Percentiles rank a stretch among this genome's conserved stretches.
Conservation (phyloP, 306 rosid genomes). For the Citrullus mucosospermus region DNA sequence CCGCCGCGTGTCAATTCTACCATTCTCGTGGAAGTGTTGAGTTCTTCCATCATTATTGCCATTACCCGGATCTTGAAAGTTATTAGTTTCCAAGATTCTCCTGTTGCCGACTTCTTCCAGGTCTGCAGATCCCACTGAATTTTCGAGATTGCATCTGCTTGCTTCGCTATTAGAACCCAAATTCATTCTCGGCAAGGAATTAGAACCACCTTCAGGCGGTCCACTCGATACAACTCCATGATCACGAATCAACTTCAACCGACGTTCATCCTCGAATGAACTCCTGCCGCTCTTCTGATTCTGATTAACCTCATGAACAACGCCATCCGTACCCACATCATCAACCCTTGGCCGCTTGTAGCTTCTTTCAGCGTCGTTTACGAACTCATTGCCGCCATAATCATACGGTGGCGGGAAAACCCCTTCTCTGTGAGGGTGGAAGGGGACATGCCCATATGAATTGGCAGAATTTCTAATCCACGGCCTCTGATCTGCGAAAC, state of each 20-base stretch:
- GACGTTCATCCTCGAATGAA: constrained; percentile 46
- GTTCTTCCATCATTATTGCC: constrained; percentile 4
- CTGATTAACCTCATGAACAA: constrained; percentile 6
- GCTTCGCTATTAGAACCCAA: background rate
- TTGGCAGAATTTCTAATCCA: constrained; percentile 23
- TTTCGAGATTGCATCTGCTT: background rate
- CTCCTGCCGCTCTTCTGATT: background rate
- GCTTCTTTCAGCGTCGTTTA: constrained; percentile 32
- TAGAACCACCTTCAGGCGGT: constrained; percentile 6
- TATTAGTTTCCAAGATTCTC: background rate
- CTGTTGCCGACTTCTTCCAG: background rate
- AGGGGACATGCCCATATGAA: constrained; percentile 13
- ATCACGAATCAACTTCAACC: constrained; percentile 74
- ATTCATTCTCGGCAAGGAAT: background rate
- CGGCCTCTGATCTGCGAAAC: constrained; percentile 13
- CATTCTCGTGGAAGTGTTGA: background rate
- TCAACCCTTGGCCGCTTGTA: constrained; percentile 53
- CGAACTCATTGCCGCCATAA: constrained; percentile 15
- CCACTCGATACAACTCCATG: constrained; percentile 40
- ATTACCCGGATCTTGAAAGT: background rate
- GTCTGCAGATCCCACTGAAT: constrained; percentile 1
- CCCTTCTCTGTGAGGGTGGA: constrained; percentile 11
- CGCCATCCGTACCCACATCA: constrained; percentile 12
- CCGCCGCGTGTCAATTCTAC: background rate
- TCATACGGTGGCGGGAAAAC: constrained; percentile 18